Evolutionary conservation across 495 filamentous ascomycete genomes (phyloP), one percentile per base, ranked within the genome.

Genomic region (Aspergillus mulundensis): DNA sequence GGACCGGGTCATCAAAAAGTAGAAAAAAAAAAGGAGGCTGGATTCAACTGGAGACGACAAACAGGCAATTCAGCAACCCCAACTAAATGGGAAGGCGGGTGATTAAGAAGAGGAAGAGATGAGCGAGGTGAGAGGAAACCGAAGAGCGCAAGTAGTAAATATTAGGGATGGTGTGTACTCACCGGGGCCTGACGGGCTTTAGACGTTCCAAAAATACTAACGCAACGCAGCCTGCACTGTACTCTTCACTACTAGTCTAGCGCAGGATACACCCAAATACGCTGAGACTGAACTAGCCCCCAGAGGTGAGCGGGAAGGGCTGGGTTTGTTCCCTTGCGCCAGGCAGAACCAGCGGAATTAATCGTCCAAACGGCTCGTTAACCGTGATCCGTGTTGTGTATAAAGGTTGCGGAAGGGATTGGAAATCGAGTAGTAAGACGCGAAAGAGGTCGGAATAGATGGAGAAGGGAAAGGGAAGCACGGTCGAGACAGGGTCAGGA

Each of bases 291-390:
- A 38, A 48, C 47, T 55, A 58, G 48, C 38, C 11, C 25, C 58
- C 58, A 59, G 58, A 64, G 56, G 51, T 56, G 40, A 52, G 48
- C 42, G 50, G 47, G 51, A 32, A 60, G 54, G 53, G 38, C 38
- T 46, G 41, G 52, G 53, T 41, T 50, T 47, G 48, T 43, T 55
- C 34, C 44, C 19, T 41, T 53, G 4, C 24, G 47, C 47, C 19
- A 25, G 36, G 53, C 42, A 36, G 23, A 51, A 51, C 47, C 45
- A 50, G 49, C 50, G 34, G 50, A 32, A 54, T 42, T 25, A 49
- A 56, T 44, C 49, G 36, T 43, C 49, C 58, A 57, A 56, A 54
- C 54, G 50, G 61, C 41, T 57, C 38, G 36, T 44, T 57, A 49
- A 25, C 56, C 57, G 61, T 53, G 40, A 38, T 19, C 42, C 52